Evolutionary conservation across 2,329 filamentous ascomycete species (phyloP).

Genomic region (Neocatenulostroma microsporum): DNA sequence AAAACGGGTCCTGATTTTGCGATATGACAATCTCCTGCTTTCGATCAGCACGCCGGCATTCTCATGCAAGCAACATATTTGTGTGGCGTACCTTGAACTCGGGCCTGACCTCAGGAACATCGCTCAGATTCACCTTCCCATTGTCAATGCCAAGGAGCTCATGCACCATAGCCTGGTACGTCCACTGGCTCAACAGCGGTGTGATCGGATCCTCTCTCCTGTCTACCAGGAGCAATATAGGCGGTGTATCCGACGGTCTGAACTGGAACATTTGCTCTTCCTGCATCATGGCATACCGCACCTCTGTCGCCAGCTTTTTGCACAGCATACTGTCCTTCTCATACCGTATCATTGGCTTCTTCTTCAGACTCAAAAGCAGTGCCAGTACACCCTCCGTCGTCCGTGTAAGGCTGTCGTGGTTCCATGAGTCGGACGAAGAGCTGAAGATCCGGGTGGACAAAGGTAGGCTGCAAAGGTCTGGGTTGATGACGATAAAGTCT

Average conservation of each 20-base stretch:
- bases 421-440: constrained; percentile 69
- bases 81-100: constrained; percentile 22
- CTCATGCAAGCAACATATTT: not conserved
- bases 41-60: constrained; percentile 5
- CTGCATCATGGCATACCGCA: constrained; percentile 86
- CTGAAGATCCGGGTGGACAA: constrained; percentile 25
- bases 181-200: constrained; percentile 93
- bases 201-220: constrained; percentile 91
- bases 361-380: constrained; percentile 80
- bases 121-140: constrained; percentile 81
- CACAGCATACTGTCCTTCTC: constrained; percentile 83
- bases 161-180: constrained; percentile 99
- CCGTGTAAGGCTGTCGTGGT: constrained; percentile 76
- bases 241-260: constrained; percentile 85
- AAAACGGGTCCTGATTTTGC: constrained; percentile 96
- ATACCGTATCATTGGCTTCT: constrained; percentile 90
- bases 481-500: constrained; percentile 91
- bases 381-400: constrained; percentile 82
- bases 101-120: constrained; percentile 33
- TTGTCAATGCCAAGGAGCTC: constrained; percentile 90
- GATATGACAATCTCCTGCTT: constrained; percentile 79
- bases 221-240: constrained; percentile 83
- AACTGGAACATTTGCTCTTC: constrained; percentile 97
- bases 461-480: constrained; percentile 55
- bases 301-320: constrained; percentile 87